Evolutionary conservation across 2,329 filamentous ascomycete genomes (phyloP), one percentile per base, ranked within the genome.

Genomic region (Scedosporium boydii): DNA sequence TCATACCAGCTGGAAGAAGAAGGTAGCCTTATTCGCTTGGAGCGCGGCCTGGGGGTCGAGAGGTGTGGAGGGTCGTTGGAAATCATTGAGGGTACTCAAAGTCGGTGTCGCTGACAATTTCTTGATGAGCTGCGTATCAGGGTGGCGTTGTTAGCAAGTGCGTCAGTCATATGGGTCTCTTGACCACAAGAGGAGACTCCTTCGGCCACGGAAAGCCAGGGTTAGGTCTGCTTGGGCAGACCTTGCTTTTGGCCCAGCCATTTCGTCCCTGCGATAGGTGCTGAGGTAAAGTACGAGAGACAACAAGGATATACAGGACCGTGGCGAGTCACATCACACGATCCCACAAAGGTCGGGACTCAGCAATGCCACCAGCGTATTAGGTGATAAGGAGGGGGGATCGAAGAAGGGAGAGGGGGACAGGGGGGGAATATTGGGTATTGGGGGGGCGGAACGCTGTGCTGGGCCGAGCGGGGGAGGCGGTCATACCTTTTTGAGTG

Each of bases 1-100:
- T 55, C 86, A 73, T 84, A 96, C 92, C 75, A 99, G 81, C 75
- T 95, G 90, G 75, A 98, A 98, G 82, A 99, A 99, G 78, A 99
- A 99, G 10, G 93, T 96, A 63, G 93, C 93, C 77, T 96, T 97
- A 78, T 99, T 99, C 63, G 93, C 95, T 75, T 97, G 93, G 59
- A 98, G 81, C 56, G 92, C 89, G 59, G 88, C 87, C 77, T 96
- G 93, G n/a, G 92, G 87, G 74, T 97, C 92, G 67, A 81, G 71
- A 59, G 77, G 75, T 58, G 76, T 76, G 66, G 73, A 71, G 59
- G 75, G 73, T 66, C 78, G 78, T 68, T 78, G 76, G 67, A 76
- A 69, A 66, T 88, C 87, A 77, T 87, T 87, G 74, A 93, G 90
- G 29, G 93, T 86, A 63, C 84, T 84, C 66, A 97, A 85, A 38